phyloP scores from a whole-genome alignment of 2,329 filamentous ascomycete genomes.

The Fusarium chaquense region DNA sequence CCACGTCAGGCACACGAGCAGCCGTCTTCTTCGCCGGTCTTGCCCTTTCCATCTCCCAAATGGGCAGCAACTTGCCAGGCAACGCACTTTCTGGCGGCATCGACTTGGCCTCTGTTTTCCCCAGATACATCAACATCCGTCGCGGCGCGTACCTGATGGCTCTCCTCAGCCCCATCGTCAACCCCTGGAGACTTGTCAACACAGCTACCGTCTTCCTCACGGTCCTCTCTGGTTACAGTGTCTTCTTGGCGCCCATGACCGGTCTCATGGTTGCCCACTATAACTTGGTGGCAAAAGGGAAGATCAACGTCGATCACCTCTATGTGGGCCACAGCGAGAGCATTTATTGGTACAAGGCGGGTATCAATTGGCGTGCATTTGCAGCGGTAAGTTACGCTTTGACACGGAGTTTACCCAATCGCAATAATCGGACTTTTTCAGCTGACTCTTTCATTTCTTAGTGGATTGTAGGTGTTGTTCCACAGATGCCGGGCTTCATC shows the following conservation, averaged over 20 bases:
- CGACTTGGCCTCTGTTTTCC: conserved; percentile 55
- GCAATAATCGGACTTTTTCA: background rate
- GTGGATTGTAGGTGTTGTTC: conserved; percentile 56
- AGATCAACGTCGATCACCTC: conserved; percentile 54
- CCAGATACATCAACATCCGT: conserved; percentile 55
- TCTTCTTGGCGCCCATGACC: conserved; percentile 56
- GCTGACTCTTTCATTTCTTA: conserved; percentile 27
- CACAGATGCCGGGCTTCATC: conserved; percentile 58
- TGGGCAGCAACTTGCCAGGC: conserved; percentile 54
- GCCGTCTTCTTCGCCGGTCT: conserved; percentile 56
- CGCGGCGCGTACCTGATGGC: conserved; percentile 55
- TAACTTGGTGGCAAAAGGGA: conserved; percentile 50
- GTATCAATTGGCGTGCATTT: conserved; percentile 57
- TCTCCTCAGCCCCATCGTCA: conserved; percentile 53
- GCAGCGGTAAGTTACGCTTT: conserved; percentile 51
- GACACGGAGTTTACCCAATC: background rate
- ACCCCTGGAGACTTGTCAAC: conserved; percentile 56
- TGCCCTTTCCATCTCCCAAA: conserved; percentile 52
- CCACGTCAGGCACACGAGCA: conserved; percentile 51
- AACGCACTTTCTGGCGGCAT: conserved; percentile 56
- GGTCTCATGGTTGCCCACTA: conserved; percentile 56
- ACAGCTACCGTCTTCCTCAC: conserved; percentile 54
- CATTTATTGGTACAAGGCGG: conserved; percentile 57
- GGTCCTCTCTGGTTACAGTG: conserved; percentile 53
- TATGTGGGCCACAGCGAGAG: conserved; percentile 49